phyloP scores from a whole-genome alignment of 2,329 filamentous ascomycete species.

The Hypocreales sp. region DNA sequence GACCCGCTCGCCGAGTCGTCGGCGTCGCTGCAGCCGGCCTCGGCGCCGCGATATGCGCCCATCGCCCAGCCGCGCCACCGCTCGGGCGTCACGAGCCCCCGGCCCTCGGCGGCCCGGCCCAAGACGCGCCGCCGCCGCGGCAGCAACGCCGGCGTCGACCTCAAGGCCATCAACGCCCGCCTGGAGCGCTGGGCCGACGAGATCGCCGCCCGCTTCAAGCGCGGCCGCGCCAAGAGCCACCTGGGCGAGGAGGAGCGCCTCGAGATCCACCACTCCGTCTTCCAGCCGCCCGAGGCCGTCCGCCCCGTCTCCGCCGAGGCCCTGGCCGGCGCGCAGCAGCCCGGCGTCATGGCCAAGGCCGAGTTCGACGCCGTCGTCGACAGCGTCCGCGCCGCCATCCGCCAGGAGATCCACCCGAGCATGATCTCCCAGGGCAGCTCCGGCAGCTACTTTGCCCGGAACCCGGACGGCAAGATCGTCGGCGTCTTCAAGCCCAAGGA shows the following conservation, averaged over 20 bases:
- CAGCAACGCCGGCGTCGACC: conserved; percentile 82
- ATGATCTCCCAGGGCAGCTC: conserved; percentile 97
- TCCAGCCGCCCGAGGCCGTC: conserved; percentile 81
- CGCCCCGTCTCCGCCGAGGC: conserved; percentile 63
- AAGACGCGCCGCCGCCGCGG: conserved; percentile 31
- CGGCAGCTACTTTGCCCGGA: conserved; percentile 93
- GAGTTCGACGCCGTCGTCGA: conserved; percentile 84
- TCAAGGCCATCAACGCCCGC: conserved; percentile 94
- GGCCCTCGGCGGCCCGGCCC: conserved; percentile 18
- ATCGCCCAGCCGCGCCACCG: conserved; percentile 45
- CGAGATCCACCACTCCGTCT: conserved; percentile 95
- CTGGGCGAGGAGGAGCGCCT: conserved; percentile 65
- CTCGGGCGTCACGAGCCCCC: conserved; percentile 43
- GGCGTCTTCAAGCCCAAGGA: conserved; percentile 99
- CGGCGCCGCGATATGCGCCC: conserved; percentile 47
- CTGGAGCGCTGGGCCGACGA: conserved; percentile 96
- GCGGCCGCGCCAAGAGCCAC: conserved; percentile 57
- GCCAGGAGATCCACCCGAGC: conserved; percentile 79
- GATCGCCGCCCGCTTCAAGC: conserved; percentile 94
- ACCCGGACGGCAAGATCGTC: conserved; percentile 81
- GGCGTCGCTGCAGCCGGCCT: conserved; percentile 40
- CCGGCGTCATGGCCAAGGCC: conserved; percentile 55
- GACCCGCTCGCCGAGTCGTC: conserved; percentile 39
- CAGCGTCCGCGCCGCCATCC: conserved; percentile 79
- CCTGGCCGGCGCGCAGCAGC: conserved; percentile 46